Evolutionary conservation across 2,329 filamentous ascomycete species (phyloP), one percentile per base, ranked within the genome.

Genomic region (Stemphylium beticola): DNA sequence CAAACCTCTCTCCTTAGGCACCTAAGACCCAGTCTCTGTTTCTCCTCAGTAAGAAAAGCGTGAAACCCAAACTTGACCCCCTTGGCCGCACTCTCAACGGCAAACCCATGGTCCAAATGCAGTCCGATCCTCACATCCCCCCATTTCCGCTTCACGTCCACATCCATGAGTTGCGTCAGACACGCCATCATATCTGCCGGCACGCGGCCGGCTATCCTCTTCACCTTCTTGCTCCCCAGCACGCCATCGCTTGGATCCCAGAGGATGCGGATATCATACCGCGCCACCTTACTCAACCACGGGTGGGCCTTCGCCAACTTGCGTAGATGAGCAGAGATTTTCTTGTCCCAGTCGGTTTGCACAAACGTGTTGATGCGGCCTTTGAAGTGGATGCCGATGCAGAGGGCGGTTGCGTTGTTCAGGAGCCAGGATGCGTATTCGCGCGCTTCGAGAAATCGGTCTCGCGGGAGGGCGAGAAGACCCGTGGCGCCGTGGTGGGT

Each of bases 311-410:
- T 71, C 1, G 42, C 55, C 32, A 73, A 34, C 34, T 70, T 73
- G 4, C 53, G 41, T 1, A 74, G 34, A 44, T 67, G 65, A 1
- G 39, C 18, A 2, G 41, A 38, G 5, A 71, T 58, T 40, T 67
- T 69, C 42, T 60, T 62, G 34, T 64, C 62, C 71, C 71, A 74
- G 31, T 74, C 60, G 15, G 53, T 49, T 24, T 66, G 65, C 2
- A 64, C 55, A 26, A 71, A 72, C 4, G 60, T 66, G 9, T 69
- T 58, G 18, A 63, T 44, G 10, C 66, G 57, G n/a, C 66, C 67
- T 11, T 59, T 62, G 62, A 74, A 72, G 4, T 57, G 44, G 1
- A 74, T 44, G 3, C 46, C 51, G 24, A 73, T 60, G 4, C 52
- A 58, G 3, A 74, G 53, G 20, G 60, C 49, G 4, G 66, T 31